These are phyloP conservation scores for Sicyos edulis DNA, from an alignment of 306 rosid species.

Conservation along the genomic window DNA sequence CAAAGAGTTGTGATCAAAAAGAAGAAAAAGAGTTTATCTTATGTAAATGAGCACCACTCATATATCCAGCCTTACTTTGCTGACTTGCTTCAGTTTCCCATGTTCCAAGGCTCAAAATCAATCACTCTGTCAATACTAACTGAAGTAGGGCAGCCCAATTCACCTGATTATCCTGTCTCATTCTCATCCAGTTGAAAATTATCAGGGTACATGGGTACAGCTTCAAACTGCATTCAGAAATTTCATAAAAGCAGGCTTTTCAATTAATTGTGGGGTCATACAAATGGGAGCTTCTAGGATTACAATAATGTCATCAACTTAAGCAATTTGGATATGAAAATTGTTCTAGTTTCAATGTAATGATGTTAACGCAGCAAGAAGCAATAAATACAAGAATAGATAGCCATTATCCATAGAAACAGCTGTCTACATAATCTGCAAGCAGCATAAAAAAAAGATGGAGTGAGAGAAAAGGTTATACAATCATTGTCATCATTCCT, in stretches of 20 bases:
- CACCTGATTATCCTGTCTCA: background rate
- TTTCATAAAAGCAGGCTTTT: constrained; percentile 12
- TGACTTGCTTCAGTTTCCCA: constrained; percentile 12
- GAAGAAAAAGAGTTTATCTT: background rate
- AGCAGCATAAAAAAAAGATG: constrained; percentile 20
- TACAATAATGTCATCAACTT: constrained; percentile 16
- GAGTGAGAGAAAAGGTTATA: constrained; percentile 22
- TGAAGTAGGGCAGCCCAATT: constrained; percentile 6
- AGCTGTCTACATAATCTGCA: constrained; percentile 13
- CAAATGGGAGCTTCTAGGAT: background rate
- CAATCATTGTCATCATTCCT: constrained; percentile 30
- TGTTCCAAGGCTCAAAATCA: constrained; percentile 22
- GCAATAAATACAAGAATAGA: constrained; percentile 17
- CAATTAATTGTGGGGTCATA: constrained; percentile 6
- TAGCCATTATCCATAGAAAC: constrained; percentile 17
- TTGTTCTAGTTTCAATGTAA: constrained; percentile 1
- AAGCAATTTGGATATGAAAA: background rate
- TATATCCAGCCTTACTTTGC: constrained; percentile 17
- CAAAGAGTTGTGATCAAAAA: background rate
- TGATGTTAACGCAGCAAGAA: constrained; percentile 1
- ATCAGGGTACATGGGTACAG: background rate
- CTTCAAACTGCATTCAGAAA: background rate
- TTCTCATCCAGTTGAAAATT: background rate
- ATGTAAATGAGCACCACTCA: constrained; percentile 18
- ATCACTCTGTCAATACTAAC: constrained; percentile 4